Evolutionary conservation across 2,329 filamentous ascomycete genomes (phyloP).

Genomic region (Hypomyces rosellus): DNA sequence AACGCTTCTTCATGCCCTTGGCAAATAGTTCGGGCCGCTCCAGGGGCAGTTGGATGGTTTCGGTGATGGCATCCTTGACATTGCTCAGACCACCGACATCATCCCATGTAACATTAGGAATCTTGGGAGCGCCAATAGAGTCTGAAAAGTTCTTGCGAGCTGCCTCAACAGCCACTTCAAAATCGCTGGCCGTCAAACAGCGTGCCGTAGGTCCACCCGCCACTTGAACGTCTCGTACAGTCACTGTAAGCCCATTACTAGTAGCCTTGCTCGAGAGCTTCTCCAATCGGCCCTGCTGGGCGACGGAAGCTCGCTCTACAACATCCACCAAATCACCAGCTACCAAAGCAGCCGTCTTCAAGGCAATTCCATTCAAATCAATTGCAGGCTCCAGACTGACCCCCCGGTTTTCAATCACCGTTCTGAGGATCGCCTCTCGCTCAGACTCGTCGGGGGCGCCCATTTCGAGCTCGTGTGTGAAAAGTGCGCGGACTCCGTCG

Average conservation of each 20-base stretch:
- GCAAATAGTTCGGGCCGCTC: constrained; percentile 90
- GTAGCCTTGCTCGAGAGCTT: constrained; percentile 51
- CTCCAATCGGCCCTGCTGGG: constrained; percentile 69
- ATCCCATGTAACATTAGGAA: constrained; percentile 93
- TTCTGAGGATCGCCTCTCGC: constrained; percentile 77
- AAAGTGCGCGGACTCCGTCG: constrained; percentile 80
- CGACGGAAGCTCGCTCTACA: constrained; percentile 79
- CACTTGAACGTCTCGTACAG: constrained; percentile 76
- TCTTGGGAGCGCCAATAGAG: constrained; percentile 94
- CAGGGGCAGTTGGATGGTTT: constrained; percentile 90
- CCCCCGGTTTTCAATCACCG: constrained; percentile 69
- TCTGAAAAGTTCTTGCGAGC: constrained; percentile 98
- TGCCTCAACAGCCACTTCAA: constrained; percentile 88
- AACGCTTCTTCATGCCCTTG: constrained; percentile 96
- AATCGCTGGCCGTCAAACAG: constrained; percentile 75
- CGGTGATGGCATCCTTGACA: constrained; percentile 94
- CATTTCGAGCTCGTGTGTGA: constrained; percentile 95
- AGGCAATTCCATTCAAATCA: constrained; percentile 74
- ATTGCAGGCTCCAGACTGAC: constrained; percentile 76
- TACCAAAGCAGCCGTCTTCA: constrained; percentile 93
- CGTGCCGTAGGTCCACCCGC: constrained; percentile 75
- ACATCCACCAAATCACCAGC: constrained; percentile 93
- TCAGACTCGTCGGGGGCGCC: constrained; percentile 86
- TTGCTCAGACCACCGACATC: constrained; percentile 90
- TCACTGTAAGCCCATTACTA: constrained; percentile 40